These are phyloP conservation scores for Wickerhamiella nectarea DNA, from an alignment of 805 yeast species.

Conservation along the genomic window DNA sequence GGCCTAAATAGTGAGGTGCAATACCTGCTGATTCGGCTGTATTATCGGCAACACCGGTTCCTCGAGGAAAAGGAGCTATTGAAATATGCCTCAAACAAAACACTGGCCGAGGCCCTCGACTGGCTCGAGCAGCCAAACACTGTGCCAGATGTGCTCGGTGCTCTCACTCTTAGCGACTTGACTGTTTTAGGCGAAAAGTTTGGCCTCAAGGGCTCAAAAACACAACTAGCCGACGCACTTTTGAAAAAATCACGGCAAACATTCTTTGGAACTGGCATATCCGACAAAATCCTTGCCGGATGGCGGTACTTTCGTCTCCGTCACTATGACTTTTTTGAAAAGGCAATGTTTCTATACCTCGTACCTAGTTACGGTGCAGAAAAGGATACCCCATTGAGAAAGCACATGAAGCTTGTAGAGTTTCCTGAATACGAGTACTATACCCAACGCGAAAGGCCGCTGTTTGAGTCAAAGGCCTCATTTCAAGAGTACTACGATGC, in stretches of 20 bases:
- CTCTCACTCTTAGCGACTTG: slow-evolving; percentile 18
- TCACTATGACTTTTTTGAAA: slow-evolving; percentile 8
- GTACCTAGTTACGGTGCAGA: slow-evolving; percentile 18
- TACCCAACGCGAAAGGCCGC: slow-evolving; percentile 16
- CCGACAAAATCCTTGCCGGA: neutral
- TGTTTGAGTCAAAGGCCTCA: slow-evolving; percentile 14
- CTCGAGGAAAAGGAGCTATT: slow-evolving; percentile 16
- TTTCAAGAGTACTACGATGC: slow-evolving; percentile 18
- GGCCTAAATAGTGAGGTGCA: slow-evolving; percentile 12
- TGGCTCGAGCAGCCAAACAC: slow-evolving; percentile 14
- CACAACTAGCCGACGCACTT: neutral
- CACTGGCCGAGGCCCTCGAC: slow-evolving; percentile 5
- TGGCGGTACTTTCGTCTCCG: neutral
- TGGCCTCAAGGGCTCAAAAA: slow-evolving; percentile 9
- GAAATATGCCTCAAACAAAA: slow-evolving; percentile 18
- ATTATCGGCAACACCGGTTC: slow-evolving; percentile 16
- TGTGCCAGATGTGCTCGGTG: slow-evolving; percentile 13
- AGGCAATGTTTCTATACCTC: slow-evolving; percentile 15
- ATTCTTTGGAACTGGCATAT: neutral
- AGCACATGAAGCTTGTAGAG: slow-evolving; percentile 19
- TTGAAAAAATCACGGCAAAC: neutral
- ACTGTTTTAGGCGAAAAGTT: slow-evolving; percentile 11
- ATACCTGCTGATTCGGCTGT: slow-evolving; percentile 18
- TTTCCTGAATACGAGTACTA: slow-evolving; percentile 16
- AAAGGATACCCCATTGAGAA: slow-evolving; percentile 14